These are phyloP conservation scores for Populus euphratica DNA, from an alignment of 345 rosid species.

Conservation along the genomic window DNA sequence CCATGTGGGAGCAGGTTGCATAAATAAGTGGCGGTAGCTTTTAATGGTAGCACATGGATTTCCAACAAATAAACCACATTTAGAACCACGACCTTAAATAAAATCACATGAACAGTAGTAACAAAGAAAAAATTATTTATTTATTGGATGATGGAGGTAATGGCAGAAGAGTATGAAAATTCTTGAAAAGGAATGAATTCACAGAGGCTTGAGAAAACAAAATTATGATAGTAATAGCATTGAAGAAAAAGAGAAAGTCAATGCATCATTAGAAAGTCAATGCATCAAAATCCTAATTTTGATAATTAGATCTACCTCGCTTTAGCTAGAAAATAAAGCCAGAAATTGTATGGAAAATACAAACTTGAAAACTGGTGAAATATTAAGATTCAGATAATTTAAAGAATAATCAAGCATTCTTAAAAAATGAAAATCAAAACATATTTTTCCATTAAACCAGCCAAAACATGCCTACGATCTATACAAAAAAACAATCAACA, in stretches of 20 bases:
- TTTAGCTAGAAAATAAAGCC: neutral
- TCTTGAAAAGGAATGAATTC: neutral
- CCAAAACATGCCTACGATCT: neutral
- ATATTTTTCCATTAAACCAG: neutral
- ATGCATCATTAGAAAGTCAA: neutral
- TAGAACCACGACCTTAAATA: neutral
- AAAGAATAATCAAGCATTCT: neutral
- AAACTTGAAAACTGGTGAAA: neutral
- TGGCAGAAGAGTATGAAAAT: neutral
- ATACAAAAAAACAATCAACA: neutral
- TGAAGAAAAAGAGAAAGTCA: neutral
- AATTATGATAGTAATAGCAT: neutral
- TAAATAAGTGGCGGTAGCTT: neutral
- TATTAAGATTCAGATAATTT: neutral
- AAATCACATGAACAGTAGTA: neutral
- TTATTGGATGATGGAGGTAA: neutral
- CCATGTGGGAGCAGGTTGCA: slow-evolving; percentile 5
- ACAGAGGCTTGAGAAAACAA: neutral
- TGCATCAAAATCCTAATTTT: too few relatives aligned
- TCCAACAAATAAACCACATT: neutral
- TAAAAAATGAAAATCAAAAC: neutral
- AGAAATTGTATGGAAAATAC: too few relatives aligned
- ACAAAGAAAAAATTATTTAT: neutral
- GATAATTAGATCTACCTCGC: neutral
- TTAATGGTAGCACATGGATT: neutral